Conservation (phyloP, 1,284 basidiomycete species). For the Hypsizygus ulmarius region DNA sequence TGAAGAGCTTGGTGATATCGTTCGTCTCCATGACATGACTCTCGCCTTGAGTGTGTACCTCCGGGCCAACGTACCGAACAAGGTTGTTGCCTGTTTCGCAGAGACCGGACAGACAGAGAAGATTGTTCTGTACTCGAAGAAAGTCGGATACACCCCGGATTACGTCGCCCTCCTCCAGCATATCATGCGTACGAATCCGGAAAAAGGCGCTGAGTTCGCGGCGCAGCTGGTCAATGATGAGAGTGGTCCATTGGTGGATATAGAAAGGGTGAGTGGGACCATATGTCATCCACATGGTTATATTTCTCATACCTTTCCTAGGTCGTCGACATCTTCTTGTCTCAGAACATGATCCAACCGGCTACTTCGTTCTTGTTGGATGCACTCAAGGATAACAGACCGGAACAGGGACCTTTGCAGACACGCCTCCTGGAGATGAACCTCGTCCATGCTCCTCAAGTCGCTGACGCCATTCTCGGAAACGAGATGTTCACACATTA, state of each 20-base stretch:
- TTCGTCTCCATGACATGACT: slow-evolving; percentile 95
- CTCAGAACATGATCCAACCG: slow-evolving; percentile 99
- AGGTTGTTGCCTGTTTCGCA: slow-evolving; percentile 98
- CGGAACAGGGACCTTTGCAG: slow-evolving; percentile 95
- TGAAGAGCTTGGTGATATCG: slow-evolving; percentile 98
- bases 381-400: slow-evolving; percentile 99
- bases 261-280: slow-evolving; percentile 71
- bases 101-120: slow-evolving; percentile 99
- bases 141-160: slow-evolving; percentile 93
- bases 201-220: slow-evolving; percentile 98
- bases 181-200: slow-evolving; percentile 94
- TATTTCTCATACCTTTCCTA: slow-evolving; percentile 24
- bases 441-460: slow-evolving; percentile 95
- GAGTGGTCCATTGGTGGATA: slow-evolving; percentile 87
- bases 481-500: slow-evolving; percentile 99
- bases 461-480: slow-evolving; percentile 97
- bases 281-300: not conserved
- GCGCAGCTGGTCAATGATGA: slow-evolving; percentile 95
- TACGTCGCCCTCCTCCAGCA: slow-evolving; percentile 96
- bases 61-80: slow-evolving; percentile 97
- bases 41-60: slow-evolving; percentile 98
- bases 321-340: slow-evolving; percentile 99
- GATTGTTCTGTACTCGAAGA: slow-evolving; percentile 97
- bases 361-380: slow-evolving; percentile 98
- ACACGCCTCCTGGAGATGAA: slow-evolving; percentile 99